Evolutionary conservation across 208 protist genomes (phyloP), one percentile per base, ranked within the genome.

Genomic region (Crithidia sp.): DNA sequence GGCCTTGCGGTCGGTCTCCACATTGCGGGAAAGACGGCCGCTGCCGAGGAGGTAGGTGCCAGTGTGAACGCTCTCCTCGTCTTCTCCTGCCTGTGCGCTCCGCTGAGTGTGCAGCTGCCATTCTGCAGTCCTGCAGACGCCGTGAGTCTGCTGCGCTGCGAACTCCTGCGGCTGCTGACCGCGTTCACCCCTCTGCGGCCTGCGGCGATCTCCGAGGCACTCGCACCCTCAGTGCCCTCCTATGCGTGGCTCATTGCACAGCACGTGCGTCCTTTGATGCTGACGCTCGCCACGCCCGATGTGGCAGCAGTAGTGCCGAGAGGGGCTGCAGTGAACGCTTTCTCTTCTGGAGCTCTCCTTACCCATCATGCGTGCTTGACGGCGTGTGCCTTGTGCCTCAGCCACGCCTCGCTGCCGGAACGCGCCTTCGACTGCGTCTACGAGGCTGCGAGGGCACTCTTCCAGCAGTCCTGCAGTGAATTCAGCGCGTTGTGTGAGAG

Each of bases 41-140:
- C 47, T 7, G 39, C 45, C n/a, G 41, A 7, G 7, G 65, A 72
- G 19, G 63, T 54, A 5, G 54, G 58, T 16, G 28, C 56, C 8
- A 67, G 64, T 66, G 72, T 71, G 36, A 44, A 50, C 13, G 60
- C 58, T 4, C 43, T 79, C 43, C 37, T 79, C 37, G 14, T 79
- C 13, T 43, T 70, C 36, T 50, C 37, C 43, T 73, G 54, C 14
- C 57, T 79, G 45, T 52, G 67, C 13, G 36, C 45, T 4, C 67
- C 74, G 16, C 36, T 74, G 9, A 37, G 44, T 3, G 54, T 60
- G 12, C 36, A 49, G 2, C 9, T 4, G 40, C 40, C 44, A 19
- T 19, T 39, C 40, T 13, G 58, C 14, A 60, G 59, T 19, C 57
- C 67, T 5, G 5, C 9, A 40, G 45, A 67, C 10, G 66, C 53